Conservation (phyloP, 2,329 filamentous ascomycete species). For the Alternaria panax region DNA sequence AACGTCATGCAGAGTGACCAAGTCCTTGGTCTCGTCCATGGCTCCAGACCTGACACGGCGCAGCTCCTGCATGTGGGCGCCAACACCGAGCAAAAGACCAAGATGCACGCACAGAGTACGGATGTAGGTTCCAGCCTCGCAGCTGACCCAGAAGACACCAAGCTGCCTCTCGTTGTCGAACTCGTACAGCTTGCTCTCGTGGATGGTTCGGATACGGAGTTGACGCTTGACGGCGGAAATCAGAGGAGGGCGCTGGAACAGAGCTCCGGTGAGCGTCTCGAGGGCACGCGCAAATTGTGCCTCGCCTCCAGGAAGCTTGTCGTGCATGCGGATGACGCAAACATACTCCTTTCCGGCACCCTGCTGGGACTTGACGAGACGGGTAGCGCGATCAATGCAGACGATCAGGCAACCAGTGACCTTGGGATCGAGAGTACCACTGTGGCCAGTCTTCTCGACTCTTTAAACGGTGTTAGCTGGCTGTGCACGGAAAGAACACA, state of each 20-base stretch:
- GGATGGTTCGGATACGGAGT: slow-evolving; percentile 95
- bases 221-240: slow-evolving; percentile 99
- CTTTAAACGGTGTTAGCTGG: slow-evolving; percentile 53
- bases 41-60: slow-evolving; percentile 91
- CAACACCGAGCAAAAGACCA: slow-evolving; percentile 78
- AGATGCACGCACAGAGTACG: slow-evolving; percentile 97
- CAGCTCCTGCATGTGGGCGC: slow-evolving; percentile 98
- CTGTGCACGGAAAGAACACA: not conserved
- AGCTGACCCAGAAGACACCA: slow-evolving; percentile 99
- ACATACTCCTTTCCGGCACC: slow-evolving; percentile 99
- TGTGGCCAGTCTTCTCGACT: slow-evolving; percentile 97
- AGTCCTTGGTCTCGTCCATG: slow-evolving; percentile 87
- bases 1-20: slow-evolving; percentile 94
- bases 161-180: slow-evolving; percentile 98
- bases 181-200: slow-evolving; percentile 93
- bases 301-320: slow-evolving; percentile 92
- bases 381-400: slow-evolving; percentile 94
- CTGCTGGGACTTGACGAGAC: slow-evolving; percentile 98
- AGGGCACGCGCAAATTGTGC: slow-evolving; percentile 91
- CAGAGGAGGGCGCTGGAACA: slow-evolving; percentile 95
- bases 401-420: slow-evolving; percentile 96
- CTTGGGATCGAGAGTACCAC: slow-evolving; percentile 96
- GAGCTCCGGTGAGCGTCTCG: slow-evolving; percentile 93
- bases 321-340: slow-evolving; percentile 91
- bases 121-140: slow-evolving; percentile 98